Evolutionary conservation across 805 yeast genomes (phyloP).

Genomic region (Barnettozyma pratensis): DNA sequence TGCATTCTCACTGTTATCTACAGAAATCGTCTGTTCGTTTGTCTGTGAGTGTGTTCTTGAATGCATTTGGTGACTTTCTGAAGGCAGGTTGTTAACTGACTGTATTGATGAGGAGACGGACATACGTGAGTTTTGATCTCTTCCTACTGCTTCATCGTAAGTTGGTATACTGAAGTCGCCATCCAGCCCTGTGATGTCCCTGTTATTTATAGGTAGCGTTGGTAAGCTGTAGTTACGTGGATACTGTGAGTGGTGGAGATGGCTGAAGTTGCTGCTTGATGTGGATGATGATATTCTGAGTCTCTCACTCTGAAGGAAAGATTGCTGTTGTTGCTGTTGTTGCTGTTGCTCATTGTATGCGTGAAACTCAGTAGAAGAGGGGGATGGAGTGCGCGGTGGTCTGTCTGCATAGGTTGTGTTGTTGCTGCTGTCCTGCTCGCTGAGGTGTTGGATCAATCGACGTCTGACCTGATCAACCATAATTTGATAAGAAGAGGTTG

Average conservation of each 20-base stretch:
- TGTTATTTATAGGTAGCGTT: not conserved
- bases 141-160: constrained; percentile 11
- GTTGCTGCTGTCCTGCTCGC: constrained; percentile 18
- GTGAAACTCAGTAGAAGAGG: constrained; percentile 22
- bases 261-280: not conserved
- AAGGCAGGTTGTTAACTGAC: not conserved
- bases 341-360: constrained; percentile 14
- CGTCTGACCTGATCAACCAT: constrained; percentile 4
- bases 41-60: not conserved
- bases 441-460: not conserved
- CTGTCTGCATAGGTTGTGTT: constrained; percentile 30
- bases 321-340: constrained; percentile 5
- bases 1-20: constrained; percentile 4
- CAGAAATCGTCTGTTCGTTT: not conserved
- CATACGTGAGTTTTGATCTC: constrained; percentile 6
- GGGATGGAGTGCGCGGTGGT: constrained; percentile 35
- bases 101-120: constrained; percentile 3
- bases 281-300: not conserved
- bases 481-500: not conserved
- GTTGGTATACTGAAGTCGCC: constrained; percentile 8
- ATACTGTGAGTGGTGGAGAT: not conserved
- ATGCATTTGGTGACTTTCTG: not conserved
- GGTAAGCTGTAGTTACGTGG: not conserved
- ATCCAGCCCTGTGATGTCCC: not conserved
- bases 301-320: not conserved